Evolutionary conservation across 495 filamentous ascomycete genomes (phyloP), one percentile per base, ranked within the genome.

Genomic region (Neurospora tetrasperma): DNA sequence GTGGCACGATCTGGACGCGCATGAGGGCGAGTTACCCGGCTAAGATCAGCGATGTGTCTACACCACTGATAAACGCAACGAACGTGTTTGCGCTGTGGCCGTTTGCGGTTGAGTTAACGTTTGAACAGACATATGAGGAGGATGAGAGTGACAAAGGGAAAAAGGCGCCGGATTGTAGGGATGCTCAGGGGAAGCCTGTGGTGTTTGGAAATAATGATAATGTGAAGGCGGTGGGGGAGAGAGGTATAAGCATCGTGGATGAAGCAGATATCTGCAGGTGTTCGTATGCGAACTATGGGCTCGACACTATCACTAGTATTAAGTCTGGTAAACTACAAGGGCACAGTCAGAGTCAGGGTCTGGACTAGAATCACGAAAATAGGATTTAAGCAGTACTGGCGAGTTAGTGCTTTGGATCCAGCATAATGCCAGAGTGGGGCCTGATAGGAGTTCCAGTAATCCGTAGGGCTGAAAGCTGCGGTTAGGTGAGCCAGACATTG

Each of bases 1-100:
- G 82, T 27, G 88, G 79, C 2, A 84, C 76, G 12, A 81, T 90
- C 4, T 90, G 87, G 78, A 89, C 88, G 27, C 84, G 83, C 69
- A 81, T 82, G 78, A 75, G 77, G 27, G 83, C 81, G 41, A 75
- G 73, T 7, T 85, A 82, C 71, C 84, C 85, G 5, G 71, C 77
- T 11, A 71, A 69, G 4, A 74, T 77, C 35, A 69, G 46, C 14
- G 7, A 27, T 3, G 69, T 70, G 38, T 9, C 69, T 1, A 46
- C 42, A 7, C 39, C 69, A 44, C 35, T 70, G n/a, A 71, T 70
- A 16, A 71, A 71, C 11, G 73, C 70, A 23, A 78, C 72, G 16
- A 68, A 70, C 16, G 43, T 59, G 5, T 84, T 77, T 71, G 44
- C 68, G 70, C 70, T 77, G 0, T 89, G 86, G 88, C 84, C 83